These are phyloP conservation scores for Populus pruinosa DNA, from an alignment of 345 rosid genomes.

Conservation along the genomic window DNA sequence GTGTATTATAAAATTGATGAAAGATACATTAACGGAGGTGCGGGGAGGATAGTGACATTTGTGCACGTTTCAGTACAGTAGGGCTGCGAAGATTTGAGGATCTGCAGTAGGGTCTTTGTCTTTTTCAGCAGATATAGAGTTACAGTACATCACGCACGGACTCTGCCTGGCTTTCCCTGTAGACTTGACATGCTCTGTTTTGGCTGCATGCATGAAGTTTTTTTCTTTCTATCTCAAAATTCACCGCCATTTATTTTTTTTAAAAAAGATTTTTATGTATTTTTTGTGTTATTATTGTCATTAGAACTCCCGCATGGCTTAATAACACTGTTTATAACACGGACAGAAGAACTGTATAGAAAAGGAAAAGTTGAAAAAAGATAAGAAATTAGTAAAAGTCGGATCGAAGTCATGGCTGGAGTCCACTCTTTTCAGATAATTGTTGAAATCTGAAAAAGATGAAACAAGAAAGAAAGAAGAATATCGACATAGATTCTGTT, in stretches of 20 bases:
- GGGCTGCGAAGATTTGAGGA: conserved; percentile 11
- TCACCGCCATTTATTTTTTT: too few species aligned
- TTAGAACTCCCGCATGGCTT: too few species aligned
- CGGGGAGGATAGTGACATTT: neutral
- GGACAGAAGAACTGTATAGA: too few species aligned
- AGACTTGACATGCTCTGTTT: neutral
- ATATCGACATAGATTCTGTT: neutral
- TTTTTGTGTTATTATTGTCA: too few species aligned
- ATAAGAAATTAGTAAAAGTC: neutral
- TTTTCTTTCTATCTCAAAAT: too few species aligned
- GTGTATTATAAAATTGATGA: neutral
- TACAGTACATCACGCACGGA: neutral
- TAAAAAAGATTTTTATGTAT: too few species aligned
- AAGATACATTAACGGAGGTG: neutral
- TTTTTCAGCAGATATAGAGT: neutral
- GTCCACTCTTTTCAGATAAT: neutral
- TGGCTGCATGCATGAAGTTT: neutral
- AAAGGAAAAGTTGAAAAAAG: neutral
- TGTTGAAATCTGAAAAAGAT: neutral
- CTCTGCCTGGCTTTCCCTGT: neutral
- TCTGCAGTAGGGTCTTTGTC: neutral
- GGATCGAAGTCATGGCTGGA: neutral
- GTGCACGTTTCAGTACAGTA: neutral
- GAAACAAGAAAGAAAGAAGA: neutral
- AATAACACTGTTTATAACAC: too few species aligned